Evolutionary conservation across 1,139 yeast species (phyloP).

Genomic region (Yamadazyma jaroonii): DNA sequence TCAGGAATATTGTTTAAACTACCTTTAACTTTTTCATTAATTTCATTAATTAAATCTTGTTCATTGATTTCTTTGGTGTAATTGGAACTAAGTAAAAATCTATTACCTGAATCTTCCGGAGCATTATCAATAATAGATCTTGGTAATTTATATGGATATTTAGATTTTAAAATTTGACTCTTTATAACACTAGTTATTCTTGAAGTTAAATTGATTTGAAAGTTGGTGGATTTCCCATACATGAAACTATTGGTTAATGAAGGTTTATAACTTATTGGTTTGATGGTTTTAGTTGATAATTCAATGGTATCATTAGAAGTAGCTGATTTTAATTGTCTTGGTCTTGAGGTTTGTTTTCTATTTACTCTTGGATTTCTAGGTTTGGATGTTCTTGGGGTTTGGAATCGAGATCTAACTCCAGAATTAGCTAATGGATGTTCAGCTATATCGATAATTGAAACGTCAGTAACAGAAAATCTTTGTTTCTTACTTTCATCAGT

Average conservation of each 20-base stretch:
- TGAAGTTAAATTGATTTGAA: conserved; percentile 29
- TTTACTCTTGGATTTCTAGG: conserved; percentile 2
- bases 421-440: conserved; percentile 20
- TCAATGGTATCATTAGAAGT: conserved; percentile 7
- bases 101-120: conserved; percentile 21
- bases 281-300: conserved; percentile 10
- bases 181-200: conserved; percentile 44
- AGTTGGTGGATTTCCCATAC: conserved; percentile 37
- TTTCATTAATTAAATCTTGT: conserved; percentile 22
- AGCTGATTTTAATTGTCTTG: conserved; percentile 5
- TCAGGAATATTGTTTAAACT: conserved; percentile 14
- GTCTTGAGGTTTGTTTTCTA: conserved; percentile 4
- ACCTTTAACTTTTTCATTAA: conserved; percentile 37
- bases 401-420: conserved; percentile 2
- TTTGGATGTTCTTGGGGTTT: conserved; percentile 3
- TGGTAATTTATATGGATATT: conserved; percentile 45
- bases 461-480: conserved; percentile 3
- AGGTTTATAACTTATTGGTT: conserved; percentile 10
- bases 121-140: conserved; percentile 29
- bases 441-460: conserved; percentile 12
- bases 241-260: conserved; percentile 27
- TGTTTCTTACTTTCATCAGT: conserved; percentile 1
- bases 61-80: conserved; percentile 27
- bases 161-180: conserved; percentile 36
- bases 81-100: conserved; percentile 31